Evolutionary conservation across 441 rosid genomes (phyloP), one percentile per base, ranked within the genome.

Genomic region (Viola pubescens): DNA sequence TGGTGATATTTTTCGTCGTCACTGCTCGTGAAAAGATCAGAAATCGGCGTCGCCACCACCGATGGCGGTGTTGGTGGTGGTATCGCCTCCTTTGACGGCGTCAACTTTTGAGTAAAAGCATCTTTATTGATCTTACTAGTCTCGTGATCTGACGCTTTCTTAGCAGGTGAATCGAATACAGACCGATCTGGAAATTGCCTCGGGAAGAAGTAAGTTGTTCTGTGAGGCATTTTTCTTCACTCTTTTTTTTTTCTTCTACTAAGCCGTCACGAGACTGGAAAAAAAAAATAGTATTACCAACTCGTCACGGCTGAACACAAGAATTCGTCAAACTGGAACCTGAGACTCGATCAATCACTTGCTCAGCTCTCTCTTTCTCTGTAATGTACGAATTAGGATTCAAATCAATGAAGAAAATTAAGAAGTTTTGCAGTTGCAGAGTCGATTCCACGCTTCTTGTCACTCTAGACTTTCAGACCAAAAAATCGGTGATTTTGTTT

Each of bases 161-260:
- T 77, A 4, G 73, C 13, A 38, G 86, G 75, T 34, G 81, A 72
- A 68, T 80, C 86, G 70, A 73, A 79, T 14, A 79, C 81, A n/a
- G 71, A 55, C 65, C 83, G 87, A 60, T 89, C 97, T n/a, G 92
- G 96, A 64, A 92, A 87, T 72, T 92, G 97, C 81, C 98, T 81
- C 19, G 97, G 98, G 77, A 92, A 92, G 83, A 92, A 82, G 88
- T 92, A 92, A 60, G 98, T 89, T 4, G 98, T 82, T 56, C 96
- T 77, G 73, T 92, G 98, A 75, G 98, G 98, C 97, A 92, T 92
- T 72, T 74, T 55, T 16, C 10, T 37, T 39, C 19, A 0, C 9
- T 77, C 60, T 55, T 48, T 48, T 48, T 59, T 12, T 14, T 37
- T 45, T 37, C 38, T 9, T 63, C 16, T 59, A 43, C 63, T 37